Base-by-base conservation (phyloP, 2,329 filamentous ascomycete species). In the Calonectria pseudoreteaudii region DNA sequence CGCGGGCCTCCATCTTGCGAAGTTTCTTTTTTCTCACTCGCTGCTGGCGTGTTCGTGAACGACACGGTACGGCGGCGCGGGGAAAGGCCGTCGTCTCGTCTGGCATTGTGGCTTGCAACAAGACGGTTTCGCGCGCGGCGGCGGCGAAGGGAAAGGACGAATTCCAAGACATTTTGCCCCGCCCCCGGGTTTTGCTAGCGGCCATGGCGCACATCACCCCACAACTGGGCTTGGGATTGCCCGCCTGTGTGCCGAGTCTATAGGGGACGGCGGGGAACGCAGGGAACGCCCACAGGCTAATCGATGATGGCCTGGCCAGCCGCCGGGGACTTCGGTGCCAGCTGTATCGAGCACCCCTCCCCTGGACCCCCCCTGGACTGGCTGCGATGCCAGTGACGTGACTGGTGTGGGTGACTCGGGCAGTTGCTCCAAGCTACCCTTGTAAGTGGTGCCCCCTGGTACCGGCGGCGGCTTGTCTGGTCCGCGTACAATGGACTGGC, bases 171-270 rank as follows among this genome's bases (percentile, higher is more conserved):
- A 66, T 66, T 26, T 8, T 41, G 71, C 66, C 71, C 71, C 71
- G 66, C 71, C 71, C 70, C 71, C 71, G 66, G 71, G 71, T 73
- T 73, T 73, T 69, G 60, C 49, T 69, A 70, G 71, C 66, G 66
- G 71, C 36, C 44, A 69, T 70, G 58, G 71, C 66, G 71, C 66
- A 69, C 58, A 73, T 73, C 71, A 73, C 71, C 71, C 71, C 71
- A 73, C 71, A 73, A 23, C 71, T 30, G 66, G 70, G 23, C 60
- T 41, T 52, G 26, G 26, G 47, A 11, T 41, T 31, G 30, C 8
- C 30, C 30, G 8, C 30, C 30, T 36, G 65, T 31, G 65, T 64
- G 38, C 38, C 38, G 38, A 41, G 16, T 41, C 36, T 34, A 44
- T n/a, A 47, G n/a, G 44, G 44, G 18, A 44, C 41, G 18, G 18